These are phyloP conservation scores for Jatropha podagrica DNA, from an alignment of 441 rosid species.

Conservation along the genomic window DNA sequence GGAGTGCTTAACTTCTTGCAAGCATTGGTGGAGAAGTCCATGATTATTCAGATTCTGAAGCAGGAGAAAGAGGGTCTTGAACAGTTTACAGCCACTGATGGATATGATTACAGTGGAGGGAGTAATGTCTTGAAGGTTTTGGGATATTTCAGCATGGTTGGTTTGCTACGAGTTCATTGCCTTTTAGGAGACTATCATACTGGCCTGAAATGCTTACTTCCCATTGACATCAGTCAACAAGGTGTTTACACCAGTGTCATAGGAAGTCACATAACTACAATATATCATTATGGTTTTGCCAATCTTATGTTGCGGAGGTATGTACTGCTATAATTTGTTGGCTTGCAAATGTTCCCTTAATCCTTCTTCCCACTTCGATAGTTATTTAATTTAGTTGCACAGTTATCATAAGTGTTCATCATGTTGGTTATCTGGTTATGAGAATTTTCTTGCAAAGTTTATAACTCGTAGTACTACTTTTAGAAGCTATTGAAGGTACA, in stretches of 20 bases:
- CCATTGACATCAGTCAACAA: slow-evolving; percentile 90
- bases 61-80: slow-evolving; percentile 87
- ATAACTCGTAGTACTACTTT: not conserved
- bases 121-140: slow-evolving; percentile 94
- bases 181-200: slow-evolving; percentile 95
- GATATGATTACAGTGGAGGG: slow-evolving; percentile 91
- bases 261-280: slow-evolving; percentile 88
- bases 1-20: slow-evolving; percentile 98
- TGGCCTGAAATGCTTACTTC: slow-evolving; percentile 84
- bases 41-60: slow-evolving; percentile 78
- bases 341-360: not conserved
- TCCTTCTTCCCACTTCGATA: not conserved
- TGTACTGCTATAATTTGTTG: not conserved
- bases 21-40: slow-evolving; percentile 93
- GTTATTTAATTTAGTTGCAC: not conserved
- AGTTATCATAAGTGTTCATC: too few species aligned
- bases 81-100: slow-evolving; percentile 96
- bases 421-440: not conserved
- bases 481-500: not conserved
- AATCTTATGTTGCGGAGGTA: slow-evolving; percentile 94
- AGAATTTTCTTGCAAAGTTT: not conserved
- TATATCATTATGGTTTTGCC: slow-evolving; percentile 96
- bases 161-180: slow-evolving; percentile 90
- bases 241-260: slow-evolving; percentile 91
- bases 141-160: slow-evolving; percentile 97